These are phyloP conservation scores for Ganoderma lingzhi DNA, from an alignment of 1,284 basidiomycete genomes.

Conservation along the genomic window DNA sequence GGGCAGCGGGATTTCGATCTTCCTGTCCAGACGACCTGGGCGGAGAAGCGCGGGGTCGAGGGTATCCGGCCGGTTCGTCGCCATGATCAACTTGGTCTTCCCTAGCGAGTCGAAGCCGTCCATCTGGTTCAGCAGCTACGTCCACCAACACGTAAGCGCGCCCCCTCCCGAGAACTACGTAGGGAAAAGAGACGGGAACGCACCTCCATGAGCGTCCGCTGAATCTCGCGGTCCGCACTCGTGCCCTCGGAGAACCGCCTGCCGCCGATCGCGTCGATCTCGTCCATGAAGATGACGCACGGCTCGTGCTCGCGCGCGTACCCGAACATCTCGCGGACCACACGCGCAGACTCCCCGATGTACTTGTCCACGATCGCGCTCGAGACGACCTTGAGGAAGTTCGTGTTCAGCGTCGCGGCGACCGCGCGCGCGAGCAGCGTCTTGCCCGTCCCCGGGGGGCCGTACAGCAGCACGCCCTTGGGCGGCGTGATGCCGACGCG, in stretches of 20 bases:
- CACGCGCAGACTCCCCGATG: constrained; percentile 96
- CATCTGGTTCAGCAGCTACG: constrained; percentile 96
- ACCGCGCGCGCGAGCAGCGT: constrained; percentile 96
- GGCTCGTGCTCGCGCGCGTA: constrained; percentile 98
- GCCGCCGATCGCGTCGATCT: constrained; percentile 98
- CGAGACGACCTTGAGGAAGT: constrained; percentile 98
- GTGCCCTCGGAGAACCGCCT: constrained; percentile 98
- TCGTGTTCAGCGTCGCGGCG: constrained; percentile 94
- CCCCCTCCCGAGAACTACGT: neutral
- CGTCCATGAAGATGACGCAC: constrained; percentile 99
- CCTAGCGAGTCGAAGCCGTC: constrained; percentile 99
- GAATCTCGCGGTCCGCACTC: constrained; percentile 98
- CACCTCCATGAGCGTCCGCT: constrained; percentile 98
- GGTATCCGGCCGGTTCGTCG: constrained; percentile 96
- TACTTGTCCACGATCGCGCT: constrained; percentile 99
- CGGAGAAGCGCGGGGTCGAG: constrained; percentile 97
- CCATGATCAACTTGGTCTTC: constrained; percentile 98
- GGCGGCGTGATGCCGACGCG: constrained; percentile 97
- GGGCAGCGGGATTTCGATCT: constrained; percentile 98
- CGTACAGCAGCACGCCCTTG: constrained; percentile 93
- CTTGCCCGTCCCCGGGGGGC: constrained; percentile 96
- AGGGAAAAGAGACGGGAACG: neutral
- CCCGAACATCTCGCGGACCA: constrained; percentile 98
- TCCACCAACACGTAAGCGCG: neutral
- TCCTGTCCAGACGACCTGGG: constrained; percentile 95